Evolutionary conservation across 345 rosid genomes (phyloP).

Genomic region (Brassica cretica): DNA sequence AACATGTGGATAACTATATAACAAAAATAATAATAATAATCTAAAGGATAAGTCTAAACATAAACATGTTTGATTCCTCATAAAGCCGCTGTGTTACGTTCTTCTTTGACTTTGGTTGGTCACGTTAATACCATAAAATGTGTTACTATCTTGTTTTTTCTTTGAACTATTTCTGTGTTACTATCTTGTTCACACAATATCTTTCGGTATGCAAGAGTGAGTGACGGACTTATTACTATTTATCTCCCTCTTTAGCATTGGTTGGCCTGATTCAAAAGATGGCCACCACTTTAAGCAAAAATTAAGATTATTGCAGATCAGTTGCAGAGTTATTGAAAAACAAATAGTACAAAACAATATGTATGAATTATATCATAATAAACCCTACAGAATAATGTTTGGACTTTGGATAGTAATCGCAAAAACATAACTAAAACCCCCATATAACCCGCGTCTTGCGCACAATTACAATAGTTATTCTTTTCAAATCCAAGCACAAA

Average conservation of each 20-base stretch:
- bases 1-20: too few relatives aligned
- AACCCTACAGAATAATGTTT: too few relatives aligned
- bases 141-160: neutral
- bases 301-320: too few relatives aligned
- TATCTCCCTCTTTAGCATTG: neutral
- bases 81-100: neutral
- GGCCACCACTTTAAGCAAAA: neutral
- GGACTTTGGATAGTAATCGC: too few relatives aligned
- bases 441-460: too few relatives aligned
- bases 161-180: neutral
- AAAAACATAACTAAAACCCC: too few relatives aligned
- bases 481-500: too few relatives aligned
- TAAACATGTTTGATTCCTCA: neutral
- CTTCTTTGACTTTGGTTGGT: neutral
- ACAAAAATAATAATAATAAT: neutral
- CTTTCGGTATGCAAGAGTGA: neutral
- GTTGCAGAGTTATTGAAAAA: too few relatives aligned
- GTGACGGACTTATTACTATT: neutral
- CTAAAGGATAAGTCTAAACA: neutral
- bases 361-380: too few relatives aligned
- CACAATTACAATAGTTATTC: too few relatives aligned
- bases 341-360: too few relatives aligned
- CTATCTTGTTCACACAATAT: conserved; percentile 7
- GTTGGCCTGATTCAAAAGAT: neutral
- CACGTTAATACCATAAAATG: neutral